Percentiles rank a stretch among this genome's conserved stretches.
phyloP scores from a whole-genome alignment of 345 rosid genomes.

The Syzygium jambos region DNA sequence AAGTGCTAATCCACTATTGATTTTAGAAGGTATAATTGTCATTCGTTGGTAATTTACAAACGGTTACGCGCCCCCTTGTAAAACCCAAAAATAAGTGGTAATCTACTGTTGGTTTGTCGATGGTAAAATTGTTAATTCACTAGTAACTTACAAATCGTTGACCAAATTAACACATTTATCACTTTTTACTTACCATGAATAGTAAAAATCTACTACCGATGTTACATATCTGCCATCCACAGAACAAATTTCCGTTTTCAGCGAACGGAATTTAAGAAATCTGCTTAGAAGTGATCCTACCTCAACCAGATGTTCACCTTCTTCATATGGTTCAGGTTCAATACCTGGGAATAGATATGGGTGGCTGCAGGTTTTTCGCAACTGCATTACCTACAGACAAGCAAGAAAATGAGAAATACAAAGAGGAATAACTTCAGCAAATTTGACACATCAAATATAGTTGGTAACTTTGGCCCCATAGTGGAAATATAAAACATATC shows the following conservation, averaged over 20 bases:
- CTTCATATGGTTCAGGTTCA: constrained; percentile 90
- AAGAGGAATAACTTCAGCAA: background rate
- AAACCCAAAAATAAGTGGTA: background rate
- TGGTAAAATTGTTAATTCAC: background rate
- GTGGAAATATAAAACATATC: background rate
- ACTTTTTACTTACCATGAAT: background rate
- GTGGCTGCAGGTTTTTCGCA: constrained; percentile 90
- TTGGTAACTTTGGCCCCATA: background rate
- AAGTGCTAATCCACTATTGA: background rate
- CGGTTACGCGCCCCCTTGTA: background rate
- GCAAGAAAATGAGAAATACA: background rate
- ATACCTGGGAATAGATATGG: constrained; percentile 93
- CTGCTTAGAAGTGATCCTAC: constrained; percentile 16
- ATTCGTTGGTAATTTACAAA: background rate
- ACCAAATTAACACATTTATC: background rate
- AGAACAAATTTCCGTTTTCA: background rate
- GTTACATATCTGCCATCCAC: background rate
- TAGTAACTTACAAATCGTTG: background rate
- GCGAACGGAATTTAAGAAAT: background rate
- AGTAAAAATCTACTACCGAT: background rate
- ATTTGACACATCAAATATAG: background rate
- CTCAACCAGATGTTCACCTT: constrained; percentile 92
- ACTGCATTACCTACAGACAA: constrained; percentile 60
- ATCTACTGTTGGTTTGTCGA: background rate
- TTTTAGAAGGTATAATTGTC: background rate